phyloP scores from a whole-genome alignment of 1,139 yeast genomes.

The Candida glucosophila region DNA sequence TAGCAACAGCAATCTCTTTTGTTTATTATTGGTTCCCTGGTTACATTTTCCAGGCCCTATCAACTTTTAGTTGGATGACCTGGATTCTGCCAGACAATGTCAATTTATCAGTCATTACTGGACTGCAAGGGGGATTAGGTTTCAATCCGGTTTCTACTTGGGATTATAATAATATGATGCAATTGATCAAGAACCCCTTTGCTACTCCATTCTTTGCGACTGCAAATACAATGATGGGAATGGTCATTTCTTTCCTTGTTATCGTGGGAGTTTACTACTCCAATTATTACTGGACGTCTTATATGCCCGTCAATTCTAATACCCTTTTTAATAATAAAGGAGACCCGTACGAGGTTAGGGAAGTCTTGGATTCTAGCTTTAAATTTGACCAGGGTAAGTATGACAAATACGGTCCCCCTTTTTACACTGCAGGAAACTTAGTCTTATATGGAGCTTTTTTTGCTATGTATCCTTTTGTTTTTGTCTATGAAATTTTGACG shows the following conservation, averaged over 20 bases:
- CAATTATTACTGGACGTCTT: constrained; percentile 36
- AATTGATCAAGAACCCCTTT: constrained; percentile 53
- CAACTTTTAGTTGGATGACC: constrained; percentile 29
- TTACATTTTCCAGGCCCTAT: constrained; percentile 22
- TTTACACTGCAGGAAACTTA: constrained; percentile 48
- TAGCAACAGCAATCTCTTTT: constrained; percentile 15
- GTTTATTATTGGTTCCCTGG: constrained; percentile 28
- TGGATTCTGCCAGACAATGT: constrained; percentile 25
- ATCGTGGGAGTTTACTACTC: constrained; percentile 36
- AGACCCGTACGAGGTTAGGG: constrained; percentile 23
- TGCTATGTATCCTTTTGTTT: constrained; percentile 46
- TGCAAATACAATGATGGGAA: constrained; percentile 14
- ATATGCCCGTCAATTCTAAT: constrained; percentile 34
- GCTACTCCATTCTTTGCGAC: constrained; percentile 58
- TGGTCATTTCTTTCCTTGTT: constrained; percentile 37
- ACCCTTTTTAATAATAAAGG: constrained; percentile 32
- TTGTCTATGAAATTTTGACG: constrained; percentile 30
- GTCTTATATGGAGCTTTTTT: constrained; percentile 48
- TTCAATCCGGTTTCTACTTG: constrained; percentile 33
- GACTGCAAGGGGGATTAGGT: constrained; percentile 43
- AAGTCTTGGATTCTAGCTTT: constrained; percentile 30
- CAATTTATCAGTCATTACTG: constrained; percentile 42
- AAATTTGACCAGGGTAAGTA: constrained; percentile 37
- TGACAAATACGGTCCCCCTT: constrained; percentile 35
- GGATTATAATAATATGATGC: constrained; percentile 37